A percentile compares a stretch with the other conserved stretches of the same genome.
Evolutionary conservation across 2,329 filamentous ascomycete genomes (phyloP).

Genomic region (Diaporthe amygdali): DNA sequence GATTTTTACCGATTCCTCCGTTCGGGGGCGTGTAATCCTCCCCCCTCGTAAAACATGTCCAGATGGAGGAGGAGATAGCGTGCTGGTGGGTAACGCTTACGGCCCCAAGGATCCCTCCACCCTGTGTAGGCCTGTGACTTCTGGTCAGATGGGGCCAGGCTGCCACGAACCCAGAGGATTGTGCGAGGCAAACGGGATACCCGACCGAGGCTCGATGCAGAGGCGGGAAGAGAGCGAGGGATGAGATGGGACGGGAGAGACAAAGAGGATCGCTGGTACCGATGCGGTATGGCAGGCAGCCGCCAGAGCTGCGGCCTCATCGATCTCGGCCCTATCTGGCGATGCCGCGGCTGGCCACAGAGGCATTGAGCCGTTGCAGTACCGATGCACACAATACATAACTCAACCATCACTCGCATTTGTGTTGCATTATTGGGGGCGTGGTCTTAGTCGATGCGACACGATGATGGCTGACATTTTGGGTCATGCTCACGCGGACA

Average conservation of each 20-base stretch:
- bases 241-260: too few species aligned
- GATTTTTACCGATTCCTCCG: not conserved
- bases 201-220: conserved; percentile 16
- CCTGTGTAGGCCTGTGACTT: not conserved
- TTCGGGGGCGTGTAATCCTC: not conserved
- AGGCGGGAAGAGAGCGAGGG: not conserved
- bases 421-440: not conserved
- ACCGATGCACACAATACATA: not conserved
- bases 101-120: conserved; percentile 7
- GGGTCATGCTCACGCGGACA: conserved; percentile 4
- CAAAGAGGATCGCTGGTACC: conserved; percentile 16
- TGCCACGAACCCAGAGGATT: not conserved
- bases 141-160: not conserved
- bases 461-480: not conserved
- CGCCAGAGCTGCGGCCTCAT: conserved; percentile 2
- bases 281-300: conserved; percentile 8
- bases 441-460: not conserved
- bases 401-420: not conserved
- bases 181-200: conserved; percentile 11
- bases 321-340: not conserved
- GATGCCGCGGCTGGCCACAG: not conserved
- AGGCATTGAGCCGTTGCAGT: not conserved
- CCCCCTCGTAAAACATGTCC: not conserved
- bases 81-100: not conserved
- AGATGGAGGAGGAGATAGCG: not conserved